These are phyloP conservation scores for Trichosanthes truncata DNA, from an alignment of 306 rosid genomes.

Conservation along the genomic window DNA sequence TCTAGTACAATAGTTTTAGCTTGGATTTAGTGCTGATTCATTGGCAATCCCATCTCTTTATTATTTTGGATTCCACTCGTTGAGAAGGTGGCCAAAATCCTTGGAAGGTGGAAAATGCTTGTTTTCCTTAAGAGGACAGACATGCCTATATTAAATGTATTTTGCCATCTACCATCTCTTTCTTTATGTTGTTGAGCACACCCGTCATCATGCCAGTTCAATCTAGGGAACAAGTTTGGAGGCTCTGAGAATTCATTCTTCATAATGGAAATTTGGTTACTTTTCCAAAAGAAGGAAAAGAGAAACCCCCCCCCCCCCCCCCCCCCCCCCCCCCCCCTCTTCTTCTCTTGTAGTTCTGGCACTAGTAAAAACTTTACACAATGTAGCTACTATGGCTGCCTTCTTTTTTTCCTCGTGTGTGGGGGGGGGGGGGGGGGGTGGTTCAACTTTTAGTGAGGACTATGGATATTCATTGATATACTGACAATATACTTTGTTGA, in stretches of 20 bases:
- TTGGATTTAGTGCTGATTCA: neutral
- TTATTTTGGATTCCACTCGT: neutral
- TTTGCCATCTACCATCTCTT: neutral
- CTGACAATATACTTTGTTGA: neutral
- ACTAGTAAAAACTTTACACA: neutral
- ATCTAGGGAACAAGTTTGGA: neutral
- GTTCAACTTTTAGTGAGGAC: neutral
- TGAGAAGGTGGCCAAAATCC: neutral
- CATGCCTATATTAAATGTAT: neutral
- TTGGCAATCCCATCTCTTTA: neutral
- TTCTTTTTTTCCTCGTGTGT: neutral
- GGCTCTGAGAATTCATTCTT: neutral
- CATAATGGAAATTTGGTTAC: neutral
- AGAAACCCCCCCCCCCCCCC: no score
- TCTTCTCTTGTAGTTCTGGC: neutral
- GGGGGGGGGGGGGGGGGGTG: no score
- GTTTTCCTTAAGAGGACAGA: neutral
- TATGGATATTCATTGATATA: neutral
- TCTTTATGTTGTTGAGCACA: neutral
- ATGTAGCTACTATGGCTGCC: neutral
- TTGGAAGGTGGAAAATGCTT: neutral
- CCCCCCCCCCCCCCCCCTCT: no score
- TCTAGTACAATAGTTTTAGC: neutral
- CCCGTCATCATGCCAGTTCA: neutral
- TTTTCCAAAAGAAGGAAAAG: no score